These are phyloP conservation scores for Bryum argenteum DNA, from an alignment of 225 moss, liverwort and hornwort species.

Conservation along the genomic window DNA sequence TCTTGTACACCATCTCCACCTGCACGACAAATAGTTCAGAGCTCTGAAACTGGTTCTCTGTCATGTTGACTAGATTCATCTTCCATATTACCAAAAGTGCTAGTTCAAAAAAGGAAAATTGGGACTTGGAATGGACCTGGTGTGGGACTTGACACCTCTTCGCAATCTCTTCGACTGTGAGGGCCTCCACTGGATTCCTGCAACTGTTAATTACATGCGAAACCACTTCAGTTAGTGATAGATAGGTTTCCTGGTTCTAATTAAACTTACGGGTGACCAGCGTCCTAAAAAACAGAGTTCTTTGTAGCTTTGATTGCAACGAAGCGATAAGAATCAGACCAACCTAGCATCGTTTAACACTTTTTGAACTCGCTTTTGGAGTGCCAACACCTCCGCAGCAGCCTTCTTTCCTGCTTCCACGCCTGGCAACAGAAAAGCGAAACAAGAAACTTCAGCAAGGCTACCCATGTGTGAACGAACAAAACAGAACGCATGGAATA, in stretches of 20 bases:
- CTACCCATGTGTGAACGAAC: not conserved
- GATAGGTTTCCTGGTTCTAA: too few species aligned
- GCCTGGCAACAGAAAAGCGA: constrained; percentile 43
- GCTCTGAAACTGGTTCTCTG: not conserved
- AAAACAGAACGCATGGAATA: not conserved
- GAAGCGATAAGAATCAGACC: too few species aligned
- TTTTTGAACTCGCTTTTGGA: constrained; percentile 76
- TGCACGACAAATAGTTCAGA: constrained; percentile 26
- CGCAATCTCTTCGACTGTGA: constrained; percentile 80
- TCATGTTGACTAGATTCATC: too few species aligned
- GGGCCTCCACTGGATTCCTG: constrained; percentile 78
- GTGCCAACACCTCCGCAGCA: constrained; percentile 77
- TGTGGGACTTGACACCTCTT: constrained; percentile 62
- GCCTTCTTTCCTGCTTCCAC: constrained; percentile 93
- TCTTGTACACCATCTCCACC: constrained; percentile 93
- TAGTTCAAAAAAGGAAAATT: too few species aligned
- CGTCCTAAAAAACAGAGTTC: too few species aligned
- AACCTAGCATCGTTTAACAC: constrained; percentile 85
- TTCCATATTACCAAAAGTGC: too few species aligned
- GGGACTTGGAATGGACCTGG: constrained; percentile 50
- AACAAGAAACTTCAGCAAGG: constrained; percentile 26
- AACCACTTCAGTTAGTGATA: constrained; percentile 7
- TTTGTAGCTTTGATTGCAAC: too few species aligned
- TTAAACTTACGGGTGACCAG: too few species aligned
- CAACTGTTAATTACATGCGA: constrained; percentile 53